Evolutionary conservation across 2,329 filamentous ascomycete genomes (phyloP).

Genomic region (Aspergillus uvarum): DNA sequence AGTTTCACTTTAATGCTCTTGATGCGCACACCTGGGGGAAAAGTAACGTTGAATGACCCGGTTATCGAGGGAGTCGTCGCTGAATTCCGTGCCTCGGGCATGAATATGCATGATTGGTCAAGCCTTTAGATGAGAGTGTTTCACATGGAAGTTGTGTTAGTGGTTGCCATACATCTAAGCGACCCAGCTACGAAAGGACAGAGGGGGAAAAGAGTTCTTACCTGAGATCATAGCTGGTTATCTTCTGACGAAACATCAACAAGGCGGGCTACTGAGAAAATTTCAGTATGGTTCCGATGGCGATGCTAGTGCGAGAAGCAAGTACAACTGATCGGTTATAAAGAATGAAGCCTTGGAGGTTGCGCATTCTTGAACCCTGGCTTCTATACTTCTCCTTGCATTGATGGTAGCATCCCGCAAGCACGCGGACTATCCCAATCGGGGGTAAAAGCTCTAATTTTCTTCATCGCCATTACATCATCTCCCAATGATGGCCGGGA

Average conservation of each 20-base stretch:
- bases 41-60: slow-evolving; percentile 14
- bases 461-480: not conserved
- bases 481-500: not conserved
- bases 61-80: slow-evolving; percentile 6
- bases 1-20: slow-evolving; percentile 19
- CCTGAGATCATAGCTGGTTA: not conserved
- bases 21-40: slow-evolving; percentile 7
- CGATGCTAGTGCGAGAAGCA: not conserved
- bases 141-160: not conserved
- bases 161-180: too few relatives aligned
- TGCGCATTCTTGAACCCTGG: not conserved
- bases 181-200: not conserved
- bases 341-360: not conserved
- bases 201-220: not conserved
- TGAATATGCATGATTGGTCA: slow-evolving; percentile 19
- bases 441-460: not conserved
- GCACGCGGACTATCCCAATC: not conserved
- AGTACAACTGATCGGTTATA: not conserved
- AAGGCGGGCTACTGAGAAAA: not conserved
- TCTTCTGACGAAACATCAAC: not conserved
- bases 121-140: slow-evolving; percentile 8
- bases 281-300: too few relatives aligned
- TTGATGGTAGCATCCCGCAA: not conserved
- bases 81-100: slow-evolving; percentile 4
- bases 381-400: not conserved